phyloP scores from a whole-genome alignment of 345 rosid species.

The Gossypium rotundifolium region DNA sequence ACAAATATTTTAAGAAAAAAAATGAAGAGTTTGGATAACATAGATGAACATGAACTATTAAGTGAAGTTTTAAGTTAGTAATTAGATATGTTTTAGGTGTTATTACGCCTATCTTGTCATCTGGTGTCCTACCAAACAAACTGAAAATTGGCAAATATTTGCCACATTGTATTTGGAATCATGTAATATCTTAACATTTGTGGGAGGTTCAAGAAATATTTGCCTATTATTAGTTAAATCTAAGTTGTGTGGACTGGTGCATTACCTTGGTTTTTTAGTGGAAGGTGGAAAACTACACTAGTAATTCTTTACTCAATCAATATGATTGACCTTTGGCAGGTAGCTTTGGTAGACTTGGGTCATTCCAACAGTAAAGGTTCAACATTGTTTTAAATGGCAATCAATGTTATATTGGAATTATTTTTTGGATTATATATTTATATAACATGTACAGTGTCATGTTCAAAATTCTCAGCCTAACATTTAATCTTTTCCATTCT shows the following conservation, averaged over 20 bases:
- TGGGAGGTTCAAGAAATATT: neutral
- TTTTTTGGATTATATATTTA: no score
- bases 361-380: no score
- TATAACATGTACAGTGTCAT: no score
- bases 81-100: neutral
- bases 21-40: neutral
- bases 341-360: neutral
- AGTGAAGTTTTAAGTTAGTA: neutral
- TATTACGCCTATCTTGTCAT: no score
- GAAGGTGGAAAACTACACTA: neutral
- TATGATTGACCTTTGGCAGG: neutral
- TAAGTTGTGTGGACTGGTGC: no score
- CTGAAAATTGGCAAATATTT: neutral
- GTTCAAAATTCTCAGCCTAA: no score
- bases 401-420: no score
- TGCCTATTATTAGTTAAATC: neutral
- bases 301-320: no score
- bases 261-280: neutral
- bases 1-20: neutral
- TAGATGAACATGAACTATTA: no score
- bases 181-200: neutral
- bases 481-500: no score
- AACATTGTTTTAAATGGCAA: no score
- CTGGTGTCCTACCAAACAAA: no score
- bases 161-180: conserved; percentile 9